phyloP scores from a whole-genome alignment of 306 rosid genomes.

The Urtica urens region DNA sequence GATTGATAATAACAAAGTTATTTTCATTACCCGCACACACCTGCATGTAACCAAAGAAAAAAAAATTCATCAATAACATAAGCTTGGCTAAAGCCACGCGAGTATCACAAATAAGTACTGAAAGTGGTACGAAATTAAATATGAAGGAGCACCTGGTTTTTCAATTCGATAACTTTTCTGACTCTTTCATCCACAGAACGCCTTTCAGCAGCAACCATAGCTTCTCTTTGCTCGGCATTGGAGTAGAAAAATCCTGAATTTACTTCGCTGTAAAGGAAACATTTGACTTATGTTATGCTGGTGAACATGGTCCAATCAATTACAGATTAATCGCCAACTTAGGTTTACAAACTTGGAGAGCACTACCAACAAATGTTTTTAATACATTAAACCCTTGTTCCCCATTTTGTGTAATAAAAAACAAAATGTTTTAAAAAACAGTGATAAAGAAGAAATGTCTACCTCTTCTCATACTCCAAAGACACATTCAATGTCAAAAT shows the following conservation, averaged over 20 bases:
- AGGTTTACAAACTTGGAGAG: neutral
- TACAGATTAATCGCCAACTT: neutral
- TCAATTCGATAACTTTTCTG: slow-evolving; percentile 71
- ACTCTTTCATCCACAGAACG: slow-evolving; percentile 85
- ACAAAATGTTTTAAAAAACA: too few species aligned
- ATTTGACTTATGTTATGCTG: slow-evolving; percentile 11
- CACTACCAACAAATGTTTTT: neutral
- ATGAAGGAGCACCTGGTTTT: slow-evolving; percentile 40
- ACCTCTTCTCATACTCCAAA: slow-evolving; percentile 94
- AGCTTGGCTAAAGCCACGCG: neutral
- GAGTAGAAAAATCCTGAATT: slow-evolving; percentile 99
- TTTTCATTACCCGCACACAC: slow-evolving; percentile 70
- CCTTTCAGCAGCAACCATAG: slow-evolving; percentile 93
- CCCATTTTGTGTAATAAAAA: too few species aligned
- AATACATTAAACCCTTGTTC: too few species aligned
- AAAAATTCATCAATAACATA: neutral
- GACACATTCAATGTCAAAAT: slow-evolving; percentile 86
- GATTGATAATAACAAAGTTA: slow-evolving; percentile 78
- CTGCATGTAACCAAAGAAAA: slow-evolving; percentile 28
- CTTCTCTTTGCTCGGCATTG: slow-evolving; percentile 92
- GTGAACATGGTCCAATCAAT: neutral
- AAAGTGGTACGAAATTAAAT: neutral
- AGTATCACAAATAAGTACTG: neutral
- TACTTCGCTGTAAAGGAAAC: slow-evolving; percentile 58
- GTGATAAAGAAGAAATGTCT: too few species aligned